Percentiles rank a stretch among this genome's conserved stretches.
Evolutionary conservation across 2,329 filamentous ascomycete genomes (phyloP).

Genomic region (Pseudogymnoascus sp.): DNA sequence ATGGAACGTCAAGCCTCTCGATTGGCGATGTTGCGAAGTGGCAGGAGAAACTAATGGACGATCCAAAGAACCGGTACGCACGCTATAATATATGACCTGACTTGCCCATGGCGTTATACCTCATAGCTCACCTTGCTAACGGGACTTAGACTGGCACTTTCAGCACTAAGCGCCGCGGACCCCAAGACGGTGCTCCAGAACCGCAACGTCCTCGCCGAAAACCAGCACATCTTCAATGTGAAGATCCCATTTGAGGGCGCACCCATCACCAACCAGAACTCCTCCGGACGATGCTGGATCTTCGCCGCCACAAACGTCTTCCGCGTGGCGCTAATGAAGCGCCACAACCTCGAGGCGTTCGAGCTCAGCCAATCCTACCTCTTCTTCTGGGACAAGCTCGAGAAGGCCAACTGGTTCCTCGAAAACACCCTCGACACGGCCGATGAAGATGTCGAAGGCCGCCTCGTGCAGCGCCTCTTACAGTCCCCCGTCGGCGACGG

Average conservation of each 20-base stretch:
- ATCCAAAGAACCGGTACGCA: slow-evolving; percentile 55
- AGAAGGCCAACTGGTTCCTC: slow-evolving; percentile 85
- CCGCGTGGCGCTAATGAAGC: slow-evolving; percentile 78
- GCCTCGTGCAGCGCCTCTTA: slow-evolving; percentile 64
- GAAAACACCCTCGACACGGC: slow-evolving; percentile 74
- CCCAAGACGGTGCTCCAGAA: slow-evolving; percentile 59
- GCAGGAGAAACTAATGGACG: slow-evolving; percentile 53
- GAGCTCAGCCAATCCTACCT: slow-evolving; percentile 83
- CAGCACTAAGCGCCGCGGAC: slow-evolving; percentile 60
- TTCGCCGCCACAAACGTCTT: slow-evolving; percentile 91
- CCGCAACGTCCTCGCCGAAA: slow-evolving; percentile 51
- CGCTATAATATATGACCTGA: not conserved
- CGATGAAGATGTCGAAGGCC: slow-evolving; percentile 59
- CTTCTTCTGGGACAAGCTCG: slow-evolving; percentile 91
- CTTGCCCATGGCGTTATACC: not conserved
- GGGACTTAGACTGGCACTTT: slow-evolving; percentile 57
- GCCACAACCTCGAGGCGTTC: slow-evolving; percentile 67
- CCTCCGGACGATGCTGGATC: slow-evolving; percentile 81
- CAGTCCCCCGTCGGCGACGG: slow-evolving; percentile 66
- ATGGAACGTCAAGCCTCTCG: slow-evolving; percentile 35
- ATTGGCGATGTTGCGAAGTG: slow-evolving; percentile 45
- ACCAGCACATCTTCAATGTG: slow-evolving; percentile 76
- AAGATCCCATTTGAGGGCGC: slow-evolving; percentile 73
- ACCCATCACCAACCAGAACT: slow-evolving; percentile 77
- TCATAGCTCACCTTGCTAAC: not conserved